Percentiles rank a stretch among this genome's conserved stretches.
phyloP scores from a whole-genome alignment of 345 rosid species.

The Combretum micranthum region DNA sequence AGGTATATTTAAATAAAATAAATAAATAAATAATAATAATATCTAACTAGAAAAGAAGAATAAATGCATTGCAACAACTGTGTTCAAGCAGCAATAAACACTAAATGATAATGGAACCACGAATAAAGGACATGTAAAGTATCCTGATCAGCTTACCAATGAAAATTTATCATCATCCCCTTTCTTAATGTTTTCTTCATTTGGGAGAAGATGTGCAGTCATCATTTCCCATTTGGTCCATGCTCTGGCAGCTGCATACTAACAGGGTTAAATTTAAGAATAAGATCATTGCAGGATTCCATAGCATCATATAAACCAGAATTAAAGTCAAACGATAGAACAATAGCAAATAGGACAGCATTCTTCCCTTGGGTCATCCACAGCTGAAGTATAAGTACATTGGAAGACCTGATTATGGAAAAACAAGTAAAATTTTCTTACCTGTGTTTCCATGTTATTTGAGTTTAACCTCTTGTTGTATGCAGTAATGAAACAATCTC shows the following conservation, averaged over 20 bases:
- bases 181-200: constrained; percentile 68
- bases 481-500: constrained; percentile 60
- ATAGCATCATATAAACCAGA: too few species aligned
- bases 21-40: too few species aligned
- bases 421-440: constrained; percentile 25
- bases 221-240: constrained; percentile 99
- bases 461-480: constrained; percentile 73
- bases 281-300: too few species aligned
- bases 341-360: too few species aligned
- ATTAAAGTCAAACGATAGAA: too few species aligned
- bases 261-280: constrained; percentile 10
- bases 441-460: constrained; percentile 77
- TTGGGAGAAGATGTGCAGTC: constrained; percentile 82
- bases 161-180: constrained; percentile 90
- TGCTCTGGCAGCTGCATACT: constrained; percentile 92
- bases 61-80: too few species aligned
- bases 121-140: not conserved
- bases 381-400: too few species aligned
- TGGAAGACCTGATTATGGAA: not conserved
- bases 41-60: too few species aligned
- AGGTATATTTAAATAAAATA: too few species aligned
- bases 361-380: not conserved
- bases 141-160: constrained; percentile 40
- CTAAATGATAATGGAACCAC: not conserved
- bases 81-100: not conserved